Evolutionary conservation across 73 alveolate genomes (phyloP).

Genomic region (Durusdinium trenchii): DNA sequence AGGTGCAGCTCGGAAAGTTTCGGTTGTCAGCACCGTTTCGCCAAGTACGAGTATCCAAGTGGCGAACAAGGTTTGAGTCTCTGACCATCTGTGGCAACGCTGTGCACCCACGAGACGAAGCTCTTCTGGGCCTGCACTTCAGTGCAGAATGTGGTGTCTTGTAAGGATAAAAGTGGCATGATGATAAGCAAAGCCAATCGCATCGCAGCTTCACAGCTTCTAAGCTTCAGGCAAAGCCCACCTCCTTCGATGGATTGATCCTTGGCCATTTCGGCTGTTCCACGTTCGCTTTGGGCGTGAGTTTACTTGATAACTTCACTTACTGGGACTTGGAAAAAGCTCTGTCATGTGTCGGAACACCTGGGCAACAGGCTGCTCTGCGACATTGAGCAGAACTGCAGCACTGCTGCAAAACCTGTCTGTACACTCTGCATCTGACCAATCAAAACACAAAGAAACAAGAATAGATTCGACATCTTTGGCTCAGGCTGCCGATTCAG

Average conservation of each 20-base stretch:
- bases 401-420: slow-evolving; percentile 62
- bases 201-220: background rate
- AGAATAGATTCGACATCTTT: background rate
- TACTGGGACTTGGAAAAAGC: background rate
- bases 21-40: background rate
- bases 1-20: background rate
- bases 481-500: slow-evolving; percentile 59
- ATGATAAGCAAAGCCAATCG: too few relatives aligned
- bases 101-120: slow-evolving; percentile 79
- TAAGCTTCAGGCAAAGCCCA: slow-evolving; percentile 44
- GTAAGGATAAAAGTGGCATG: background rate
- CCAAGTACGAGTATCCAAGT: background rate
- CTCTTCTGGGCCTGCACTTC: slow-evolving; percentile 30
- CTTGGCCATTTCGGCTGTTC: background rate
- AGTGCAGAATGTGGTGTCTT: background rate
- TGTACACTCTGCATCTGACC: background rate
- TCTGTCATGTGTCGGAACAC: background rate
- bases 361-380: slow-evolving; percentile 54
- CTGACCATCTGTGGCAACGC: slow-evolving; percentile 49
- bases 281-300: background rate
- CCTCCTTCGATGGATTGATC: slow-evolving; percentile 91
- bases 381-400: slow-evolving; percentile 77
- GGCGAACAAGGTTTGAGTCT: background rate
- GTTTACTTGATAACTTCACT: background rate
- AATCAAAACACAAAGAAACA: background rate